Evolutionary conservation across 2,329 filamentous ascomycete species (phyloP).

Genomic region (Malbranchea zuffiana): DNA sequence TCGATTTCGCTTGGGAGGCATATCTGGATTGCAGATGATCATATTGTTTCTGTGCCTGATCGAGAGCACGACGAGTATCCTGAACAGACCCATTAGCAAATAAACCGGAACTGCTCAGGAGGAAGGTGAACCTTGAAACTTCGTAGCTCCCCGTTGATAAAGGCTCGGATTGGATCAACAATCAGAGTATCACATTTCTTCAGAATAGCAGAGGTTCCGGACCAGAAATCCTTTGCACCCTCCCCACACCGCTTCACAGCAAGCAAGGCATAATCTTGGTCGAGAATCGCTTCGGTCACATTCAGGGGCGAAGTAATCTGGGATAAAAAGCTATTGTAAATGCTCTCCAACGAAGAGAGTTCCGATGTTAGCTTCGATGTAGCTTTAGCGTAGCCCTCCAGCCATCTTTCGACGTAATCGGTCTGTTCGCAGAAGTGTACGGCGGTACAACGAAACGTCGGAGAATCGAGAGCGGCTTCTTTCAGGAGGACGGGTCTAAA

Average conservation of each 20-base stretch:
- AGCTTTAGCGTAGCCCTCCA: slow-evolving; percentile 58
- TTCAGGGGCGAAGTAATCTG: slow-evolving; percentile 63
- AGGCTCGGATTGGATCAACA: slow-evolving; percentile 69
- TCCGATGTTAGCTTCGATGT: slow-evolving; percentile 53
- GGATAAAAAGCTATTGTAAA: slow-evolving; percentile 64
- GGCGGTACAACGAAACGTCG: slow-evolving; percentile 80
- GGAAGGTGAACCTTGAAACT: slow-evolving; percentile 54
- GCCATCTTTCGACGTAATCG: slow-evolving; percentile 84
- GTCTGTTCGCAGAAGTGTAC: slow-evolving; percentile 85
- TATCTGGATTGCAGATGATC: slow-evolving; percentile 75
- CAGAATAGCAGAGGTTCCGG: slow-evolving; percentile 58
- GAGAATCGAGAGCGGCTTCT: slow-evolving; percentile 92
- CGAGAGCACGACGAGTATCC: slow-evolving; percentile 64
- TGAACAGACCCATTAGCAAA: slow-evolving; percentile 18
- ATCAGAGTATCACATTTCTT: slow-evolving; percentile 67
- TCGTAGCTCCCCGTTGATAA: slow-evolving; percentile 67
- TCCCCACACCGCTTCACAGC: slow-evolving; percentile 78
- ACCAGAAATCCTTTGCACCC: slow-evolving; percentile 79
- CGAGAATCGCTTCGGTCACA: slow-evolving; percentile 72
- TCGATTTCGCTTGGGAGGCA: slow-evolving; percentile 75
- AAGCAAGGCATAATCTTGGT: slow-evolving; percentile 88
- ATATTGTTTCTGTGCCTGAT: slow-evolving; percentile 70
- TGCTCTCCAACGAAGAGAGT: slow-evolving; percentile 63
- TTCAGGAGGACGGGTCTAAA: slow-evolving; percentile 69
- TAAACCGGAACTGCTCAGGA: slow-evolving; percentile 3